Conservation (phyloP, 192 early-diverging fungal genomes). For the Anaeromyces robustus region DNA sequence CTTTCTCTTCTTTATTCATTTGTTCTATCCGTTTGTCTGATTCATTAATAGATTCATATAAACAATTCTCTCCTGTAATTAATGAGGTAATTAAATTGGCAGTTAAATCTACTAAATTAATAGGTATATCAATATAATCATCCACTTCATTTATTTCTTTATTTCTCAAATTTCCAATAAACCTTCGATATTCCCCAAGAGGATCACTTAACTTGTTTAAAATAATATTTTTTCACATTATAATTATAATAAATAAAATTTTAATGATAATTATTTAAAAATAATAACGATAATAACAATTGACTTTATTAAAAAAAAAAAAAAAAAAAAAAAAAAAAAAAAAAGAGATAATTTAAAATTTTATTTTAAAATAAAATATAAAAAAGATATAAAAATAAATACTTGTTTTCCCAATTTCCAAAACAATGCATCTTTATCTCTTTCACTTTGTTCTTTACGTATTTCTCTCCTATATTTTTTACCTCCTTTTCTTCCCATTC, state of each 20-base stretch:
- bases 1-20: not conserved
- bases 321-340: no score
- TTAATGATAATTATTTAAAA: no score
- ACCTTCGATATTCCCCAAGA: not conserved
- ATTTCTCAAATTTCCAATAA: not conserved
- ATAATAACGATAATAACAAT: no score
- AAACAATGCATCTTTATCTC: not conserved
- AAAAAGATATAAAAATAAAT: not conserved
- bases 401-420: not conserved
- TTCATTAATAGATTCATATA: not conserved
- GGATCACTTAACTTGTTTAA: not conserved
- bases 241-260: no score
- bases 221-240: no score
- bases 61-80: not conserved
- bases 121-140: not conserved
- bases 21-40: not conserved
- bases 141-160: not conserved
- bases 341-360: no score
- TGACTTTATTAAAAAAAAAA: no score
- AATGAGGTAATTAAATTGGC: not conserved
- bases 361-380: no score
- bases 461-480: not conserved
- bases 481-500: not conserved
- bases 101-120: not conserved
- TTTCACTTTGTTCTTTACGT: not conserved